phyloP scores from a whole-genome alignment of 164 flowering plant species.

The Euptelea pleiosperma region DNA sequence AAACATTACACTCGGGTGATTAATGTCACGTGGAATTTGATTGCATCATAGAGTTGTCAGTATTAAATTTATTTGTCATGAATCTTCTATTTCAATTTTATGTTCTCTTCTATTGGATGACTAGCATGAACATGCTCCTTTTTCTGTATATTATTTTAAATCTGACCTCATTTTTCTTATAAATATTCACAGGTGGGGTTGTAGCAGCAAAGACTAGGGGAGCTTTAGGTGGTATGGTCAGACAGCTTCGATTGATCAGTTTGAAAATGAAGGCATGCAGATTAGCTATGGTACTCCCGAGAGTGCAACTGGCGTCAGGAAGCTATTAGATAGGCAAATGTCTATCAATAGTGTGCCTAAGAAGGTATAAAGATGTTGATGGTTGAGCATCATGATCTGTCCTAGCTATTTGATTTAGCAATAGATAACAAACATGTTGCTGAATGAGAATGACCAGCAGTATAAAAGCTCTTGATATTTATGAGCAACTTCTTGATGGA shows the following conservation, averaged over 20 bases:
- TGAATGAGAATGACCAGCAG: too few relatives aligned
- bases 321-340: conserved; percentile 90
- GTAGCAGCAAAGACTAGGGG: conserved; percentile 92
- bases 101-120: conserved; percentile 1
- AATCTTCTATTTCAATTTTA: neutral
- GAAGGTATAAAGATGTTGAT: conserved; percentile 54
- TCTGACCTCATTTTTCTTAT: conserved; percentile 1
- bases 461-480: too few relatives aligned
- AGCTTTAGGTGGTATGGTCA: conserved; percentile 46
- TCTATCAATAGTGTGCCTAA: conserved; percentile 97
- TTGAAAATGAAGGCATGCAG: conserved; percentile 89
- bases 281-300: conserved; percentile 99
- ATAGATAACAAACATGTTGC: too few relatives aligned
- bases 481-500: too few relatives aligned
- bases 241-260: conserved; percentile 45
- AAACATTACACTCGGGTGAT: too few relatives aligned
- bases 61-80: conserved; percentile 16
- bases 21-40: conserved; percentile 83
- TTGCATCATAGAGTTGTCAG: conserved; percentile 95
- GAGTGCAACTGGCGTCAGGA: conserved; percentile 94
- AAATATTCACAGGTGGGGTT: conserved; percentile 64
- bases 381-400: neutral
- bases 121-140: neutral
- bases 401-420: too few relatives aligned
- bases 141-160: too few relatives aligned